phyloP scores from a whole-genome alignment of 2,329 filamentous ascomycete species.

The Paradendryphiella salina region DNA sequence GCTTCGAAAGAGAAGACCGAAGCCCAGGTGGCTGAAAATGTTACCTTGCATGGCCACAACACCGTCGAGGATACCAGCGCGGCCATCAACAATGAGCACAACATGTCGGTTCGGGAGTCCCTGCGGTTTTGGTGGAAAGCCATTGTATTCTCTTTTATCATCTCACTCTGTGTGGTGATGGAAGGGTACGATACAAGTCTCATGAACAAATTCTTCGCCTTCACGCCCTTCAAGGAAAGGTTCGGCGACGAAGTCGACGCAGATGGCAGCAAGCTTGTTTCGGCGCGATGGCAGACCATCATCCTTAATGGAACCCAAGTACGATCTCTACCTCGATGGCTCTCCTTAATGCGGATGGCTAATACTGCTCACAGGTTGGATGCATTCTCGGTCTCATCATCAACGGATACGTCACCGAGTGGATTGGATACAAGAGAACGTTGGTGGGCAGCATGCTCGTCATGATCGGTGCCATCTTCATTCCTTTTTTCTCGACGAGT shows the following conservation, averaged over 20 bases:
- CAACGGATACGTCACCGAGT: conserved; percentile 50
- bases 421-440: conserved; percentile 45
- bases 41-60: conserved; percentile 18
- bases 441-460: conserved; percentile 32
- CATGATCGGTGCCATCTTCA: conserved; percentile 31
- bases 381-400: conserved; percentile 49
- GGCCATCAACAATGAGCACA: conserved; percentile 49
- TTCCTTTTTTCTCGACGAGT: conserved; percentile 32
- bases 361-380: conserved; percentile 39
- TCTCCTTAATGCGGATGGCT: neutral
- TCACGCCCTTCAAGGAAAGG: conserved; percentile 47
- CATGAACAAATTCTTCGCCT: conserved; percentile 73
- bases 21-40: conserved; percentile 26
- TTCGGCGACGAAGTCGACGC: conserved; percentile 44
- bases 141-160: conserved; percentile 76
- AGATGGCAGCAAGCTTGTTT: conserved; percentile 45
- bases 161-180: conserved; percentile 86
- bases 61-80: conserved; percentile 21
- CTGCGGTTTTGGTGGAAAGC: conserved; percentile 82
- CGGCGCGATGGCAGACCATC: conserved; percentile 50
- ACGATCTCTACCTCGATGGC: conserved; percentile 9
- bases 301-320: conserved; percentile 50
- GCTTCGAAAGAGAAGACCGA: conserved; percentile 21
- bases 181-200: conserved; percentile 81
- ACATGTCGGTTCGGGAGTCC: conserved; percentile 65